Evolutionary conservation across 768 basidiomycete genomes (phyloP).

Genomic region (Boletellus sp.): DNA sequence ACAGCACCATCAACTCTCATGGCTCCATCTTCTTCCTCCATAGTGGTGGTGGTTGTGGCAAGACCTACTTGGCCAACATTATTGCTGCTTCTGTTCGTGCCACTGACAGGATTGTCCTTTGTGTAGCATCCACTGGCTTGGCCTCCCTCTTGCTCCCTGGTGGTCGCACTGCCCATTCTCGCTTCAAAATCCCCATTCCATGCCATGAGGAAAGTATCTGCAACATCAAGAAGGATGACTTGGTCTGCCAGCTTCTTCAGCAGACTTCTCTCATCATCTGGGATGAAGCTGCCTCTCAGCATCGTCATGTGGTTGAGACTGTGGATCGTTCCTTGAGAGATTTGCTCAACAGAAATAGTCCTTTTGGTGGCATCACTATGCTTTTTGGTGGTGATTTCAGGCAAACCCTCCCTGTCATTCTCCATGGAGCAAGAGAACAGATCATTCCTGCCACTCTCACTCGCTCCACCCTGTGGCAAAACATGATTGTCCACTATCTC

Average conservation of each 20-base stretch:
- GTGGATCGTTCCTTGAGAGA: neutral
- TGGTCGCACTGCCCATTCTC: neutral
- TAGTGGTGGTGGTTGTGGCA: constrained; percentile 43
- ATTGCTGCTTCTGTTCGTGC: constrained; percentile 28
- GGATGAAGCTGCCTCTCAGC: neutral
- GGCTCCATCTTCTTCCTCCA: constrained; percentile 35
- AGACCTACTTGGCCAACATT: constrained; percentile 42
- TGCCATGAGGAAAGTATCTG: neutral
- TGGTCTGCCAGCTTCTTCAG: neutral
- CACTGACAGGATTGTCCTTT: constrained; percentile 36
- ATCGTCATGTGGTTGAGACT: neutral
- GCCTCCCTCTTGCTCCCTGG: neutral
- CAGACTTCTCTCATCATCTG: neutral
- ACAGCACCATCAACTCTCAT: neutral
- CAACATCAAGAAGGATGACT: constrained; percentile 2
- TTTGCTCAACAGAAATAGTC: neutral
- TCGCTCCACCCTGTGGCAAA: too few relatives aligned
- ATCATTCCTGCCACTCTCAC: too few relatives aligned
- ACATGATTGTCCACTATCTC: too few relatives aligned
- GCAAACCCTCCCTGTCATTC: too few relatives aligned
- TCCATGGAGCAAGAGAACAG: too few relatives aligned
- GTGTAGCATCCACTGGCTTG: constrained; percentile 46
- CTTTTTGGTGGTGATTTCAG: neutral
- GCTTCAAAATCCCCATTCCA: constrained; percentile 17
- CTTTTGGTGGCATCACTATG: neutral